Base-by-base conservation (phyloP, 371 early-diverging fungal genomes). In the Choanephora cucurbitarum region DNA sequence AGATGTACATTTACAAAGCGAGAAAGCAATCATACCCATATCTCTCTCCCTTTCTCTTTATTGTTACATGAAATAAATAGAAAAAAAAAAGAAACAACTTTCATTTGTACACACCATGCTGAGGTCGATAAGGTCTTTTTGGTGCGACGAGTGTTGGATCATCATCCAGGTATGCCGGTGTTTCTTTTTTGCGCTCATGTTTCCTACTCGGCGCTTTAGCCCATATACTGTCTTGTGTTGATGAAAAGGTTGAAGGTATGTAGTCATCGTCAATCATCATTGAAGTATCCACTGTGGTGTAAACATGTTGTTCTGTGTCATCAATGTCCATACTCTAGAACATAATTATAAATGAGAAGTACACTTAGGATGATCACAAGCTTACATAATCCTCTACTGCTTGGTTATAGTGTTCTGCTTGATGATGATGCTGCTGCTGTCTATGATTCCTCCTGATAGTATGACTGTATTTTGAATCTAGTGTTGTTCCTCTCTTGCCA, bases 271-370 rank as follows among this genome's bases (percentile, higher is more conserved):
- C 57, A 15, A 57, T 28, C 57, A 57, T 57, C 57, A 57, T 57
- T n/a, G 49, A 49, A 22, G n/a, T 34, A 24, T 32, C 31, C 17
- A 9, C 32, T 13, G 14, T 39, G 54, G 5, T 24, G 24, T 19
- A 22, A 3, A 17, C 33, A 18, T 7, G 14, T 22, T 5, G 50
- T 11, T 17, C 17, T 40, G n/a, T 47, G 31, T 43, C 55, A 13
- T 60, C 64, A 21, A 64, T 51, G 5, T 64, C 64, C 64, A 64
- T 64, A 1, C 37, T 42, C 60, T 60, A 28, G 13, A 51, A 6
- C 28, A 43, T 8, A 44, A n/a, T 45, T 5, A 5, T 28, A 28
- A 28, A 28, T 28, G 7, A 7, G 28, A 10, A 24, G 17, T 18
- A 22, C 6, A 46, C 14, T 5, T 11, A 14, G 9, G 24, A 3